These are phyloP conservation scores for Globisporangium apiculatum DNA, from an alignment of 352 stramenopile species.

Conservation along the genomic window DNA sequence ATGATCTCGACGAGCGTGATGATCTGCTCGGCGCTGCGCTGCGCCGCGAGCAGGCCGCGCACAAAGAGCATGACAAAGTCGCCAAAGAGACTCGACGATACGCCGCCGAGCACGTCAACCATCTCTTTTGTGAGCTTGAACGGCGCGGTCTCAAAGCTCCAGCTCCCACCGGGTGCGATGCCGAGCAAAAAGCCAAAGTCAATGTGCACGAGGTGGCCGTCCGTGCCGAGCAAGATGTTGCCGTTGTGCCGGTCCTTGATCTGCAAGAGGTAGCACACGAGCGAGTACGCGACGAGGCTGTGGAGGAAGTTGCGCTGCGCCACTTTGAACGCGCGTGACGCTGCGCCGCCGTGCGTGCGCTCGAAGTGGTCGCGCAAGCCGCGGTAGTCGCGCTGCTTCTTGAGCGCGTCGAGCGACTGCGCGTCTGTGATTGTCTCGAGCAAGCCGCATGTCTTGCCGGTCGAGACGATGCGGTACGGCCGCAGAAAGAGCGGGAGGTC, in stretches of 20 bases:
- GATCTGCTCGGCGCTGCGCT: slow-evolving; percentile 56
- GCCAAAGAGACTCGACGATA: slow-evolving; percentile 48
- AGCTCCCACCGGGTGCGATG: slow-evolving; percentile 90
- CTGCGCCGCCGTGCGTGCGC: slow-evolving; percentile 72
- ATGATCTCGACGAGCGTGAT: slow-evolving; percentile 73
- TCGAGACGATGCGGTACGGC: slow-evolving; percentile 93
- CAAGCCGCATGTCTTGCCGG: slow-evolving; percentile 86
- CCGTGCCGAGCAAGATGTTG: slow-evolving; percentile 92
- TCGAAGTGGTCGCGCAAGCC: slow-evolving; percentile 90
- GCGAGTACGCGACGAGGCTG: slow-evolving; percentile 57
- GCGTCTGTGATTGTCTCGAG: slow-evolving; percentile 94
- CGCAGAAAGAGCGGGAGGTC: slow-evolving; percentile 90
- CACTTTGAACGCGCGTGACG: slow-evolving; percentile 30
- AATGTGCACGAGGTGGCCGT: slow-evolving; percentile 93
- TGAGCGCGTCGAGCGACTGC: slow-evolving; percentile 93
- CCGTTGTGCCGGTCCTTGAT: slow-evolving; percentile 96
- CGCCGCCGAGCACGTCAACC: slow-evolving; percentile 85
- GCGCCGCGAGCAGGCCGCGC: slow-evolving; percentile 40
- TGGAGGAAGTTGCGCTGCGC: slow-evolving; percentile 59
- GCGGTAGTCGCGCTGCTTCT: slow-evolving; percentile 85
- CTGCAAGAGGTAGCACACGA: slow-evolving; percentile 86
- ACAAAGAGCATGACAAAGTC: slow-evolving; percentile 64
- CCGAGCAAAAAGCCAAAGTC: slow-evolving; percentile 97
- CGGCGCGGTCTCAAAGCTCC: slow-evolving; percentile 89
- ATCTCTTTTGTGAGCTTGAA: slow-evolving; percentile 97